phyloP scores from a whole-genome alignment of 345 rosid genomes.

The Cardiospermum halicacabum region DNA sequence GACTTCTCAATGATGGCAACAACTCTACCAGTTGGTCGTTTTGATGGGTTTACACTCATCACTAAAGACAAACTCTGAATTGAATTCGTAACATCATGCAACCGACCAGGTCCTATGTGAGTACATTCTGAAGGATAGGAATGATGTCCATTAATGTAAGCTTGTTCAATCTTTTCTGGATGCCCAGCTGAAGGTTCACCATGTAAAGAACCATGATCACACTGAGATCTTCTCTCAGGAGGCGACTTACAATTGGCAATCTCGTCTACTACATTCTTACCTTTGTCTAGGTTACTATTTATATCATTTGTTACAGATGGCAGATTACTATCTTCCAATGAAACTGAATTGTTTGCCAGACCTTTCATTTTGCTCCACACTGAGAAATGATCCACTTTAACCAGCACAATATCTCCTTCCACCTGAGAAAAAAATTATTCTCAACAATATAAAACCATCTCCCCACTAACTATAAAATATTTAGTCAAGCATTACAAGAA shows the following conservation, averaged over 20 bases:
- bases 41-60: constrained; percentile 50
- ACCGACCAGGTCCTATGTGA: constrained; percentile 16
- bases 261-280: constrained; percentile 29
- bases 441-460: neutral
- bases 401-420: constrained; percentile 70
- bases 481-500: neutral
- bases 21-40: constrained; percentile 83
- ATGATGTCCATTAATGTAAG: constrained; percentile 21
- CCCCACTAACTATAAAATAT: neutral
- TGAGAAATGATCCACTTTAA: constrained; percentile 59
- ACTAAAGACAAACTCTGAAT: constrained; percentile 46
- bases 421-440: constrained; percentile 39
- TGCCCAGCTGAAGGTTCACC: constrained; percentile 22
- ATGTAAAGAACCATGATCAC: constrained; percentile 20
- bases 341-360: constrained; percentile 25
- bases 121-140: constrained; percentile 25
- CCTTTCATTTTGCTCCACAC: constrained; percentile 88
- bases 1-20: constrained; percentile 66
- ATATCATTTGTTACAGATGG: constrained; percentile 25
- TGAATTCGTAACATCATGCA: constrained; percentile 36
- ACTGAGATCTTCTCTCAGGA: constrained; percentile 21
- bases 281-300: constrained; percentile 24
- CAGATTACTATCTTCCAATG: constrained; percentile 27
- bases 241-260: constrained; percentile 5
- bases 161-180: constrained; percentile 14